Evolutionary conservation across 768 basidiomycete genomes (phyloP), one percentile per base, ranked within the genome.

Genomic region (Pleurotus platypus): DNA sequence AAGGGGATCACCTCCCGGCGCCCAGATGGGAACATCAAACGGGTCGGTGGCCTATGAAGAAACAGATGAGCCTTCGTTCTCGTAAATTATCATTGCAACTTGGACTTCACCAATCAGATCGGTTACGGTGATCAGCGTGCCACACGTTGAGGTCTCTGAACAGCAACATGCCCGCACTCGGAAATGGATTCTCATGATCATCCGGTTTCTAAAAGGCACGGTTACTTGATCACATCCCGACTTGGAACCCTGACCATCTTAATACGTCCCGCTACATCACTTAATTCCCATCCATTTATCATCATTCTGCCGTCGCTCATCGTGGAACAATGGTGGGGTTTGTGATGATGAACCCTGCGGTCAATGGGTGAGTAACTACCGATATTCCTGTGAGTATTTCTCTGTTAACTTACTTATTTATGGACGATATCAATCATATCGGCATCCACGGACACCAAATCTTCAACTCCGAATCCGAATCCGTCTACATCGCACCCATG

Each of bases 151-250:
- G 26, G 22, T 18, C 16, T 39, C 37, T 35, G 40, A 15, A 20
- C 18, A 12, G 15, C 38, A 18, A 39, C 38, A 48, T 48, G 38
- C 38, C 16, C 16, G 13, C 4, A 42, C 24, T 24, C 8, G 51
- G 51, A 53, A 53, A 26, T 20, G 38, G 30, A 18, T 40, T 53
- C 51, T n/a, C 51, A 53, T 13, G 38, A 40, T 22, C 15, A 16
- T 26, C 24, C 46, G 51, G 51, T 37, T 53, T 39, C 30, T 53
- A 40, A 53, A 40, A 15, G n/a, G n/a, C 35, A n/a, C 51, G 51
- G 51, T 40, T 16, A 53, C 51, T 53, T 53, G 51, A 53, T 53
- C 51, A 53, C 37, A 42, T 15, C n/a, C 51, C 51, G 51, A 37
- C 49, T 35, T 35, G 42, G 42, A 43, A 43, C 51, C n/a, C 27